Percentiles rank a stretch among this genome's conserved stretches.
Evolutionary conservation across 768 basidiomycete genomes (phyloP).

Genomic region (Pleurotus cornucopiae): DNA sequence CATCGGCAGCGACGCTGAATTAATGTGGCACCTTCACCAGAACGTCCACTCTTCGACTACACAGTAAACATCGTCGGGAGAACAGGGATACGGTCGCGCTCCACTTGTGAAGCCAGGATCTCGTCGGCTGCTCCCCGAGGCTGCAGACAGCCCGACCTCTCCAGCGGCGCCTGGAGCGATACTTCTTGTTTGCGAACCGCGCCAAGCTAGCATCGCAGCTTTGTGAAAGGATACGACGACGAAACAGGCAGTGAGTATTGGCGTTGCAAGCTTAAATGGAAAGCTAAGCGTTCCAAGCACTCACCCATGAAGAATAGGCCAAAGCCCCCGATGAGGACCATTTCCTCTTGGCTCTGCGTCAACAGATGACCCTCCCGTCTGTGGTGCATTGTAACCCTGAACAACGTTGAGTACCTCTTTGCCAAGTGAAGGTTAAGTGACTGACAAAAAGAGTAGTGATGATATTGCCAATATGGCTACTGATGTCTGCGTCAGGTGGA

Average conservation of each 20-base stretch:
- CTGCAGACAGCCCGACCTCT: constrained; percentile 4
- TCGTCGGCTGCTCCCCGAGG: constrained; percentile 1
- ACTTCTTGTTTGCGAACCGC: constrained; percentile 28
- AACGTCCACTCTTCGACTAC: constrained; percentile 68
- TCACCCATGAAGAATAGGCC: constrained; percentile 77
- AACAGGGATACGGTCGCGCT: constrained; percentile 49
- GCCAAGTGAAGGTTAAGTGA: constrained; percentile 9
- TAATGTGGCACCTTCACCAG: constrained; percentile 19
- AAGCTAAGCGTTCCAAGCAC: constrained; percentile 17
- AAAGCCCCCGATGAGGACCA: constrained; percentile 65
- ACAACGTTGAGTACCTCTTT: not conserved
- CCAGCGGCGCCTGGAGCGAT: constrained; percentile 19
- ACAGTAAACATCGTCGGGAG: constrained; percentile 58
- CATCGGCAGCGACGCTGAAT: no score
- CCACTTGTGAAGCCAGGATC: constrained; percentile 16
- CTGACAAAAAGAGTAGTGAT: constrained; percentile 65
- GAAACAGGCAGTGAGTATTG: constrained; percentile 3
- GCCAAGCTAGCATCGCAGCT: constrained; percentile 43
- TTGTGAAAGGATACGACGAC: constrained; percentile 2
- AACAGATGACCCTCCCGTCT: constrained; percentile 55
- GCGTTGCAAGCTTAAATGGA: not conserved
- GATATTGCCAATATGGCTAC: constrained; percentile 66
- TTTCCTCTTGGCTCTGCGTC: constrained; percentile 70
- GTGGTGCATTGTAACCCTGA: constrained; percentile 67
- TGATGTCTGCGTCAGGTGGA: constrained; percentile 69